phyloP scores from a whole-genome alignment of 2,329 filamentous ascomycete genomes.

The Tolypocladium capitatum region DNA sequence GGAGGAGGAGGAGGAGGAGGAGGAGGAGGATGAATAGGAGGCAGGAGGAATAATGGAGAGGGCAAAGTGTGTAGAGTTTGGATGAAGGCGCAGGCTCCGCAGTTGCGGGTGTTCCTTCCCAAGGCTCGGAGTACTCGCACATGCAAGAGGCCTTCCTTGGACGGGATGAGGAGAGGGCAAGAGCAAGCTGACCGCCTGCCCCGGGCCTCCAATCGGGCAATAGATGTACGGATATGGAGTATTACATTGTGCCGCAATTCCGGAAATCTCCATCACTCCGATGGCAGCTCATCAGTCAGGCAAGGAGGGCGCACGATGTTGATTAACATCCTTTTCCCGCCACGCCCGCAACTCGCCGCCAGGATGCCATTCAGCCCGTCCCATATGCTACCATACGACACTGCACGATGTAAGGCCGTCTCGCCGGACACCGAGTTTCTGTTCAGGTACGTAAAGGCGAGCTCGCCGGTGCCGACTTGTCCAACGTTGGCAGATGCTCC shows the following conservation, averaged over 20 bases:
- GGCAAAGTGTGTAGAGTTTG: not conserved
- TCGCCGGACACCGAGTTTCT: not conserved
- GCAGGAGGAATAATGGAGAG: too few relatives aligned
- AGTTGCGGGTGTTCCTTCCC: not conserved
- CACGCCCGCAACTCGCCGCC: too few relatives aligned
- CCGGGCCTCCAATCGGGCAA: not conserved
- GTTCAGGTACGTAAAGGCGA: not conserved
- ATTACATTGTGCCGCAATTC: not conserved
- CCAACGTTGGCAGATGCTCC: not conserved
- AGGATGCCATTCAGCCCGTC: not conserved
- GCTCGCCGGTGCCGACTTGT: not conserved
- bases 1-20: not conserved
- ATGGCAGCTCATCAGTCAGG: not conserved
- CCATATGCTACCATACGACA: not conserved
- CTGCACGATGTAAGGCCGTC: not conserved
- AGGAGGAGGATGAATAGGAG: not conserved
- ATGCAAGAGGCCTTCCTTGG: not conserved
- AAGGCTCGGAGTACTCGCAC: not conserved
- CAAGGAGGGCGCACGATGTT: not conserved
- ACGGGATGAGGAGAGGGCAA: not conserved
- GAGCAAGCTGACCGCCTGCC: not conserved
- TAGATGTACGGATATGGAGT: not conserved
- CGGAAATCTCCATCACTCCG: not conserved
- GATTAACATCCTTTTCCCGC: not conserved
- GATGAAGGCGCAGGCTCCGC: not conserved